phyloP scores from a whole-genome alignment of 108 stramenopile species.

The Cyclotella baltica region DNA sequence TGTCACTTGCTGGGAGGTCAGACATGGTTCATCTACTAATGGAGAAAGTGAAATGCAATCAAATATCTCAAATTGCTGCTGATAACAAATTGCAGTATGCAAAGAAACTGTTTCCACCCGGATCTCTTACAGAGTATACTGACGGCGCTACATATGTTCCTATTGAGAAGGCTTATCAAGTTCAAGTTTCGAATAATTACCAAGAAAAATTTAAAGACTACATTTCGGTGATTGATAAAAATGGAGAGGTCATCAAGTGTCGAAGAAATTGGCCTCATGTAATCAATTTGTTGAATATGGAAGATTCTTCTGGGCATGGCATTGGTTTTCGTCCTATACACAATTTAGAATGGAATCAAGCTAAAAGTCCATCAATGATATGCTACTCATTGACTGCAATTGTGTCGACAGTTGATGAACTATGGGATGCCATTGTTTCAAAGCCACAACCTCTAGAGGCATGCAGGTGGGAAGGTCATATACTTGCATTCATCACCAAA shows the following conservation, averaged over 20 bases:
- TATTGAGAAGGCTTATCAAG: not conserved
- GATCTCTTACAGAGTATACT: not conserved
- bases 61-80: not conserved
- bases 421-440: not conserved
- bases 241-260: not conserved
- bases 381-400: not conserved
- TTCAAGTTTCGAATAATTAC: not conserved
- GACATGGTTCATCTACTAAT: not conserved
- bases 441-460: not conserved
- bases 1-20: not conserved
- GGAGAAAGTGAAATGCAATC: not conserved
- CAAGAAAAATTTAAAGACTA: too few species aligned
- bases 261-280: not conserved
- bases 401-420: not conserved
- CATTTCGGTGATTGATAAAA: not conserved
- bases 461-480: not conserved
- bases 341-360: not conserved
- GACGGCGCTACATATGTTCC: conserved; percentile 5
- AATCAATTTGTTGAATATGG: not conserved
- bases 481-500: not conserved
- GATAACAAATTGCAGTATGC: not conserved
- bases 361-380: not conserved
- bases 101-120: not conserved
- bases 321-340: not conserved
- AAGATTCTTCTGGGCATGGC: not conserved